Conservation (phyloP, 108 stramenopile genomes). For the Nitzschia sp. region DNA sequence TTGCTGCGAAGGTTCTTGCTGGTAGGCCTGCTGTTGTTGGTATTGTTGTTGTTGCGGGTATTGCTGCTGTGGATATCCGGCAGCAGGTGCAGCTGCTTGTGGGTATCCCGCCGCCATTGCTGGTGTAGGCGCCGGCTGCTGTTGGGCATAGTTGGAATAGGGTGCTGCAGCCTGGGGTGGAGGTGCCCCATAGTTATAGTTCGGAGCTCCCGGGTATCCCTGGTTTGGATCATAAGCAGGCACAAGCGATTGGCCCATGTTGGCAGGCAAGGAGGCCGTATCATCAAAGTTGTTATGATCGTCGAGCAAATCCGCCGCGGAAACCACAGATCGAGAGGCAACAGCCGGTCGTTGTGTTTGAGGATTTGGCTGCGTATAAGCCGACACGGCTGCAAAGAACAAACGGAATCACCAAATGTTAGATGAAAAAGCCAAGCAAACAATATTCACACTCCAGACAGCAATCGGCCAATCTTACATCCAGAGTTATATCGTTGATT, state of each 20-base stretch:
- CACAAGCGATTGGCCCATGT: background rate
- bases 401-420: background rate
- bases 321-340: constrained; percentile 13
- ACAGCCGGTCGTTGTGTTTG: background rate
- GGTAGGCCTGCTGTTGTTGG: constrained; percentile 3
- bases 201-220: constrained; percentile 22
- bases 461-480: background rate
- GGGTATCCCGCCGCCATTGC: constrained; percentile 14
- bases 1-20: constrained; percentile 22
- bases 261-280: constrained; percentile 22
- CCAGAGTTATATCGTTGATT: background rate
- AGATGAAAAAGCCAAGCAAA: background rate
- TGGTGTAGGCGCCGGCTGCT: constrained; percentile 15
- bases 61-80: constrained; percentile 1
- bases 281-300: constrained; percentile 28
- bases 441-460: background rate
- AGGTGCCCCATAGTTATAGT: constrained; percentile 23
- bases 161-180: too few species aligned
- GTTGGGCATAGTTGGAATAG: constrained; percentile 21
- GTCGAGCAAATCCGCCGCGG: constrained; percentile 32
- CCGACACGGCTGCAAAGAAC: background rate
- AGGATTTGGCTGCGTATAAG: constrained; percentile 2
- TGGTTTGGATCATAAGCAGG: constrained; percentile 25
- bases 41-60: constrained; percentile 10
- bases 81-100: constrained; percentile 13